Evolutionary conservation across 2,329 filamentous ascomycete species (phyloP), one percentile per base, ranked within the genome.

Genomic region (Fusarium setosum): DNA sequence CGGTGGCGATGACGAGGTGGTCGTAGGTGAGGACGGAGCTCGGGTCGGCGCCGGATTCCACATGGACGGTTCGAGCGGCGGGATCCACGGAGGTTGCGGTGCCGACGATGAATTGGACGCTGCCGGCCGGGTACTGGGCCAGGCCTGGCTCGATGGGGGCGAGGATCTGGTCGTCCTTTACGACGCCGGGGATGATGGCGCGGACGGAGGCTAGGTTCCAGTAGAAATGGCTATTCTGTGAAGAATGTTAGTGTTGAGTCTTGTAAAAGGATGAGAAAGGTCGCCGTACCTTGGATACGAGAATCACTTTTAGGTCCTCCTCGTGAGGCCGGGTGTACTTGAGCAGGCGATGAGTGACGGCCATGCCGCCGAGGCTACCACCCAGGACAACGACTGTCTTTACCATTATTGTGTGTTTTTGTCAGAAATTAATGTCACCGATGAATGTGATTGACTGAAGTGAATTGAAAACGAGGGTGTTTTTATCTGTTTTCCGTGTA

Each of bases 151-250:
- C 78, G 53, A 88, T 83, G 31, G 85, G 80, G 50, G 77, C 77
- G 72, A 83, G 80, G 65, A 86, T 75, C 65, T 86, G 77, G 11
- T 84, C 81, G 61, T 86, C 83, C 34, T 78, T 78, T 70, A 87
- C 65, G 47, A 78, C 63, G 34, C 79, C 82, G 4, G 85, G 84
- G 42, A 88, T 75, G 62, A 88, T 81, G 73, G 83, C 84, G 44
- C 86, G 83, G 40, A 86, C 81, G 1, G 86, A 81, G 23, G 84
- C 85, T 6, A 87, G 55, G 74, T 87, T 87, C 85, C 85, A 87
- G 77, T 82, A 88, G 66, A 88, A 84, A 68, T 88, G 84, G 62
- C 79, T 82, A 67, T 82, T 87, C 83, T 87, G 38, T 29, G 21
- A 48, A 35, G 24, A 15, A 31, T 59, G 21, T 54, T 45, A 55